Evolutionary conservation across 2,329 filamentous ascomycete genomes (phyloP), one percentile per base, ranked within the genome.

Genomic region (Nakataea oryzae): DNA sequence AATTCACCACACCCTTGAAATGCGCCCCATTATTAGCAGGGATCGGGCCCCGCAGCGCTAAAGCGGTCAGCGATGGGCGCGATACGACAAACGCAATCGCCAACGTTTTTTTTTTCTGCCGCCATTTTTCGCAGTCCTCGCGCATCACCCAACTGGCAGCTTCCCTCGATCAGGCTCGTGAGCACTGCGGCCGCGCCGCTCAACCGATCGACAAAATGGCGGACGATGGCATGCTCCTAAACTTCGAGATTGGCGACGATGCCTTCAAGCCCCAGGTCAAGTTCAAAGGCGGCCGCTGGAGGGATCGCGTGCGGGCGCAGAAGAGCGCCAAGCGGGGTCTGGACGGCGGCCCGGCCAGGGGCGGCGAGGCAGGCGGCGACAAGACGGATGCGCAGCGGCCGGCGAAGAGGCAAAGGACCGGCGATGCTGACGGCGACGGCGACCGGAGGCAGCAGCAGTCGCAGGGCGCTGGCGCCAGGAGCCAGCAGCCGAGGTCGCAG

Each of bases 181-280:
- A 21, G 17, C 21, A n/a, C 11, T 21, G 17, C 21, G 7, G 41
- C 21, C 41, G 41, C 41, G 41, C 21, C 5, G 17, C 41, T 8
- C 21, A 12, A 54, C 29, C 57, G 3, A 12, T 26, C 28, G 26
- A 32, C 32, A 56, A 56, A 64, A 97, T 97, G 93, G 90, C 90
- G 60, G 93, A 97, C 79, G 90, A 96, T 86, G 92, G 92, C 68
- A 89, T 99, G 85, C 83, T 97, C 63, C 80, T 97, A 72, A 97
- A 97, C 70, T 97, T 97, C 73, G 87, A 91, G 69, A 79, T 96
- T 63, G 83, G 85, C 30, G 86, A 90, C 64, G 82, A 79, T 24
- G 82, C 88, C 14, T 73, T 90, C 61, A 81, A 86, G 64, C 79
- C 82, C 7, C 77, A 83, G 61, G 78, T 83, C 64, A 86, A 81